phyloP scores from a whole-genome alignment of 306 rosid genomes.

The Cucurbita pepo region DNA sequence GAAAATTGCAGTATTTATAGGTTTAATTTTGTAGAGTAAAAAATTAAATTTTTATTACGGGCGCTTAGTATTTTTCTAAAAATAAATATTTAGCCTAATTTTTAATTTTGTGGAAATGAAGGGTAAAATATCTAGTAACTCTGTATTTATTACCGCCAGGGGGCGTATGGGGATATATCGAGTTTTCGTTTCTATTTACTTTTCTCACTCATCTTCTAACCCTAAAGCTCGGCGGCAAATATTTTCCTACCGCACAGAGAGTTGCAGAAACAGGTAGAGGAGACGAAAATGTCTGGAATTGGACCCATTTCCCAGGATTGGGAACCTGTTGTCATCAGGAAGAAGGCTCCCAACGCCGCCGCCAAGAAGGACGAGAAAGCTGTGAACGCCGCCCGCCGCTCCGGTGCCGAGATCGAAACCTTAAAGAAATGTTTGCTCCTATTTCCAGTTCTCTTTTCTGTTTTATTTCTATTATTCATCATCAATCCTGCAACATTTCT shows the following conservation, averaged over 20 bases:
- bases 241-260: not conserved
- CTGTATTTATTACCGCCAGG: not conserved
- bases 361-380: conserved; percentile 90
- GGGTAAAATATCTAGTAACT: not conserved
- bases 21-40: too few relatives aligned
- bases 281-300: conserved; percentile 40
- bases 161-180: not conserved
- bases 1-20: too few relatives aligned
- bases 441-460: not conserved
- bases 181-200: not conserved
- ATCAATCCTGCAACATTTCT: not conserved
- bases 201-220: not conserved
- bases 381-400: conserved; percentile 84
- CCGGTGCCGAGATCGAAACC: conserved; percentile 80
- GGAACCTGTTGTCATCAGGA: conserved; percentile 81
- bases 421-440: conserved; percentile 36
- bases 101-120: not conserved
- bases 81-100: too few relatives aligned
- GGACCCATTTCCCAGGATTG: conserved; percentile 76
- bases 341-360: conserved; percentile 73
- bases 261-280: not conserved
- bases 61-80: too few relatives aligned
- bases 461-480: too few relatives aligned
- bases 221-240: not conserved
- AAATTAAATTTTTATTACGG: too few relatives aligned